phyloP scores from a whole-genome alignment of 2,329 filamentous ascomycete genomes.

The Clonostachys byssicola region DNA sequence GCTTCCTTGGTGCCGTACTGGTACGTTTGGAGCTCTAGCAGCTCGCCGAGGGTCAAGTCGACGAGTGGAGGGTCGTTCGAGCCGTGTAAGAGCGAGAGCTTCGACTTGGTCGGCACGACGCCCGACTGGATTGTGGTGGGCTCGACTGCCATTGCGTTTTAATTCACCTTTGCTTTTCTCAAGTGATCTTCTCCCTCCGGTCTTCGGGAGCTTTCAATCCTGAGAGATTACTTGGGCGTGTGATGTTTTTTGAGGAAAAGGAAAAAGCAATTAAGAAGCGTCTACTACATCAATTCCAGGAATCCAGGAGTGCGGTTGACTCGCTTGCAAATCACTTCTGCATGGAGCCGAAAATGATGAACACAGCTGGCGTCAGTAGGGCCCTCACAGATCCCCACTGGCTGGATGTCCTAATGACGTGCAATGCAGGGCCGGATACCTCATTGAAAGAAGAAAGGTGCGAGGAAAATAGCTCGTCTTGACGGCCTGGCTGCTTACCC shows the following conservation, averaged over 20 bases:
- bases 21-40: conserved; percentile 67
- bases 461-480: too few relatives aligned
- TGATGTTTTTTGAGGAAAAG: too few relatives aligned
- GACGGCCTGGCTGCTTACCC: too few relatives aligned
- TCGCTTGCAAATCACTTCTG: neutral
- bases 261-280: neutral
- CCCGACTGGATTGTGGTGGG: conserved; percentile 17
- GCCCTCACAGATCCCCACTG: too few relatives aligned
- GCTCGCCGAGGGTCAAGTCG: conserved; percentile 67
- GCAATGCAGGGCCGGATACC: too few relatives aligned
- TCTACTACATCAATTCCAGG: neutral
- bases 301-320: neutral
- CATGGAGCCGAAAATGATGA: too few relatives aligned
- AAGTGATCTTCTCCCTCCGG: too few relatives aligned
- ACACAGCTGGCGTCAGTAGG: too few relatives aligned
- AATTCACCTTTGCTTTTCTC: neutral
- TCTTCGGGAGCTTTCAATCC: too few relatives aligned
- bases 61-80: conserved; percentile 65
- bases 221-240: too few relatives aligned
- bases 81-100: conserved; percentile 60
- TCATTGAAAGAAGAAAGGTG: too few relatives aligned
- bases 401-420: too few relatives aligned
- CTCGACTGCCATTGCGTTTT: conserved; percentile 18
- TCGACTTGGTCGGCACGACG: conserved; percentile 22
- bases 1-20: conserved; percentile 63